These are phyloP conservation scores for Lathyrus sativus DNA, from an alignment of 306 rosid genomes.

Conservation along the genomic window DNA sequence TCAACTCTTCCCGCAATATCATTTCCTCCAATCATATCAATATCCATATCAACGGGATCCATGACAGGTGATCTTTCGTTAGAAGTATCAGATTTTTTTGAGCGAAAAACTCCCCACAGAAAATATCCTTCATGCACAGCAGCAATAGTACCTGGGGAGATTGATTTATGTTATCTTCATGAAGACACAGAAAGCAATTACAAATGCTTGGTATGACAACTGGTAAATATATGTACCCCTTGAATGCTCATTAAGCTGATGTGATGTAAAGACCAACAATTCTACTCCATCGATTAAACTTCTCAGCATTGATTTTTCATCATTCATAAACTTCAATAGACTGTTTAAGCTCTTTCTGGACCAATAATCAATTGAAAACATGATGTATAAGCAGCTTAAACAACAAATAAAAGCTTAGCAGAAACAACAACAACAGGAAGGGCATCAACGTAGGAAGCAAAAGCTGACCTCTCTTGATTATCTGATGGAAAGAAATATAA, in stretches of 20 bases:
- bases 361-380: conserved; percentile 46
- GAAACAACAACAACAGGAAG: not conserved
- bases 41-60: conserved; percentile 50
- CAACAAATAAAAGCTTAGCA: not conserved
- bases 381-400: conserved; percentile 12
- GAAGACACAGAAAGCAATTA: conserved; percentile 23
- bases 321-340: conserved; percentile 57
- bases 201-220: conserved; percentile 31
- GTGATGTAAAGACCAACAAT: conserved; percentile 64
- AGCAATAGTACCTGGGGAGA: conserved; percentile 44
- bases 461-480: conserved; percentile 50
- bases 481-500: conserved; percentile 65
- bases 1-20: conserved; percentile 42
- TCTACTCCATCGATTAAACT: conserved; percentile 55
- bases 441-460: conserved; percentile 32
- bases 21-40: conserved; percentile 59
- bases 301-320: conserved; percentile 53
- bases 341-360: conserved; percentile 38
- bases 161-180: conserved; percentile 20
- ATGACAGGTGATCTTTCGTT: conserved; percentile 13
- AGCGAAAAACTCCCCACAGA: conserved; percentile 70
- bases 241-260: conserved; percentile 49
- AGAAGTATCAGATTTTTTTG: conserved; percentile 5
- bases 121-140: conserved; percentile 36
- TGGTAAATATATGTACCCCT: conserved; percentile 48